These are phyloP conservation scores for Trametes gibbosa DNA, from an alignment of 768 basidiomycete genomes.

Conservation along the genomic window DNA sequence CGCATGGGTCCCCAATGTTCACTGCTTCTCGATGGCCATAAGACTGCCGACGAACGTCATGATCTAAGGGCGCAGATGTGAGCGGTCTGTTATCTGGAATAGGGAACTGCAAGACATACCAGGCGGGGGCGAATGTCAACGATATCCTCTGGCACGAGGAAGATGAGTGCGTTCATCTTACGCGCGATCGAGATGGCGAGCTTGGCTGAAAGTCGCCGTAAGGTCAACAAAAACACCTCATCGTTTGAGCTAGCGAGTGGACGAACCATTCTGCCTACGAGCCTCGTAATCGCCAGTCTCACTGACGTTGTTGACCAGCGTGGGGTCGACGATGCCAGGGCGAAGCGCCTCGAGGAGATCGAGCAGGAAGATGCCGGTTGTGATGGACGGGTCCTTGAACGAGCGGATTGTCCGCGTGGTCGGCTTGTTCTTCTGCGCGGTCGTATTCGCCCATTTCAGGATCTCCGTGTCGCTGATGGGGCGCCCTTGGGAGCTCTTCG, in stretches of 20 bases:
- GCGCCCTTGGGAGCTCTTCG: constrained; percentile 64
- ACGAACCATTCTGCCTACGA: constrained; percentile 85
- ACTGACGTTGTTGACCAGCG: constrained; percentile 62
- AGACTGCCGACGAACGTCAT: constrained; percentile 94
- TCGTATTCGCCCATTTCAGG: constrained; percentile 93
- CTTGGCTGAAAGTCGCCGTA: constrained; percentile 71
- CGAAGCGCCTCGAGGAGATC: constrained; percentile 87
- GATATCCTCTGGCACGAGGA: constrained; percentile 96
- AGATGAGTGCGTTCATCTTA: constrained; percentile 95
- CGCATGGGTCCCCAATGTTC: neutral
- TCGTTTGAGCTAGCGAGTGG: neutral
- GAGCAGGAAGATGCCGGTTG: constrained; percentile 89
- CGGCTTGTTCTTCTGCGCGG: constrained; percentile 69
- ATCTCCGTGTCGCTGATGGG: constrained; percentile 92
- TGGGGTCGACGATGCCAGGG: constrained; percentile 94
- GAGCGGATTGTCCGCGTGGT: constrained; percentile 69
- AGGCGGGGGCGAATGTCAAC: constrained; percentile 90
- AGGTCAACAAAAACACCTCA: neutral
- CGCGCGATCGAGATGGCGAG: constrained; percentile 97
- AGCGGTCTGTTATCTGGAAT: neutral
- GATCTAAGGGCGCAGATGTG: constrained; percentile 48
- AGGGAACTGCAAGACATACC: constrained; percentile 43
- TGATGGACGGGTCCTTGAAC: constrained; percentile 91
- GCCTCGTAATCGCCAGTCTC: constrained; percentile 78
- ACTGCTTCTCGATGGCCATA: constrained; percentile 45